These are phyloP conservation scores for Pleomassaria siparia DNA, from an alignment of 2,329 filamentous ascomycete genomes.

Conservation along the genomic window DNA sequence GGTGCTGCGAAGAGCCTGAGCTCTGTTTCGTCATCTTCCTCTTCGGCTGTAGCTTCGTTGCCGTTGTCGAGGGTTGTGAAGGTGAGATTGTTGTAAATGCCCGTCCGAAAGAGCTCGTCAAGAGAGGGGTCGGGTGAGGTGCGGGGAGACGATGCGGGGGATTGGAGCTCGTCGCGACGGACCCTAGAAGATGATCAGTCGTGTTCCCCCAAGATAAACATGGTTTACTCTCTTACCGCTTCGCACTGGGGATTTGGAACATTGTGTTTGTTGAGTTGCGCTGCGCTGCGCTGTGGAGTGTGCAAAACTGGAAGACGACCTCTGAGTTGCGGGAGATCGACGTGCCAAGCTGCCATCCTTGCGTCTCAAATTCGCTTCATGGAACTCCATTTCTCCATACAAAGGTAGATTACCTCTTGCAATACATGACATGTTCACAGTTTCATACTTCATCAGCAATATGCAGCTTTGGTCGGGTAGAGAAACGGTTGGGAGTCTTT, in stretches of 20 bases:
- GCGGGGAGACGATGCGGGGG: conserved; percentile 34
- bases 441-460: too few relatives aligned
- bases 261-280: conserved; percentile 9
- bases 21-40: conserved; percentile 35
- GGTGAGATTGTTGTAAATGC: conserved; percentile 23
- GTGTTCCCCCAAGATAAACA: background rate
- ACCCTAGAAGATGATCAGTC: conserved; percentile 20
- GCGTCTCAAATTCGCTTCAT: too few relatives aligned
- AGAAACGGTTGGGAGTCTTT: too few relatives aligned
- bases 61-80: conserved; percentile 19
- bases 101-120: conserved; percentile 32
- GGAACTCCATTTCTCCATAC: too few relatives aligned
- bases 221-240: conserved; percentile 18
- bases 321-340: background rate
- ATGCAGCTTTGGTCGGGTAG: too few relatives aligned
- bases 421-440: too few relatives aligned
- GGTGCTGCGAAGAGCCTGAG: conserved; percentile 38
- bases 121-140: conserved; percentile 39
- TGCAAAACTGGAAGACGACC: too few relatives aligned
- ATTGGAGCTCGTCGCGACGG: conserved; percentile 38
- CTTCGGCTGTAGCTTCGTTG: conserved; percentile 7
- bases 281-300: background rate
- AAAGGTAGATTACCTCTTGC: too few relatives aligned
- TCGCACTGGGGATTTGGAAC: conserved; percentile 26
- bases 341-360: background rate